phyloP scores from a whole-genome alignment of 768 basidiomycete species.

The Rhodotorula paludigena region DNA sequence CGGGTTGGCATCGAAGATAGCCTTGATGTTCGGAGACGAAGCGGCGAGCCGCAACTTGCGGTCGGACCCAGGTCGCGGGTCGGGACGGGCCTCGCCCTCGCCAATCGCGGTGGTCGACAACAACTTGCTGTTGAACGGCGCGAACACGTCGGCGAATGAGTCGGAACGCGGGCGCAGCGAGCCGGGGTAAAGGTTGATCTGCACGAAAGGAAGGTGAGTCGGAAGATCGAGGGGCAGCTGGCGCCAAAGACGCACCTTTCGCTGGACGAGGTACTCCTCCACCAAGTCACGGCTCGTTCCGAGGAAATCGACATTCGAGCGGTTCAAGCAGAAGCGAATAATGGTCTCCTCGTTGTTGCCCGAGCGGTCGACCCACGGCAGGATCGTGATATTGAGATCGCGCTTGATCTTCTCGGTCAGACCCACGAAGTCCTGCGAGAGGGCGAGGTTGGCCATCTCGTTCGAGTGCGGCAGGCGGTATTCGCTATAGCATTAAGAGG shows the following conservation, averaged over 20 bases:
- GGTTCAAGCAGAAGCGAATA: slow-evolving; percentile 92
- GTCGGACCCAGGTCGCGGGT: slow-evolving; percentile 63
- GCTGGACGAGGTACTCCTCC: slow-evolving; percentile 79
- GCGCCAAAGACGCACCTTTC: slow-evolving; percentile 64
- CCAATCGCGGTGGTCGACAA: slow-evolving; percentile 54
- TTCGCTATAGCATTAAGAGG: slow-evolving; percentile 14
- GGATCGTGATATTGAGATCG: slow-evolving; percentile 85
- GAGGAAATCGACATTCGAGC: slow-evolving; percentile 89
- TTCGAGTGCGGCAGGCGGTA: slow-evolving; percentile 65
- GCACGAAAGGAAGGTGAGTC: neutral
- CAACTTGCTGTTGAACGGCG: slow-evolving; percentile 92
- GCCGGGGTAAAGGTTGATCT: slow-evolving; percentile 44
- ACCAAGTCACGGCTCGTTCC: slow-evolving; percentile 84
- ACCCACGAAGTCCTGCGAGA: slow-evolving; percentile 74
- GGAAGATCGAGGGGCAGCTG: neutral
- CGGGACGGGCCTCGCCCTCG: slow-evolving; percentile 3
- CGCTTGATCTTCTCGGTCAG: slow-evolving; percentile 87
- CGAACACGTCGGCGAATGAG: slow-evolving; percentile 90
- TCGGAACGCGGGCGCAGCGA: slow-evolving; percentile 71
- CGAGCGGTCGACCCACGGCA: slow-evolving; percentile 64
- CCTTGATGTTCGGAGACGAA: slow-evolving; percentile 91
- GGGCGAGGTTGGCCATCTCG: slow-evolving; percentile 69
- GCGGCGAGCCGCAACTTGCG: slow-evolving; percentile 65
- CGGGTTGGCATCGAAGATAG: slow-evolving; percentile 61
- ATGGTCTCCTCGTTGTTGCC: slow-evolving; percentile 62